Conservation (phyloP, 495 filamentous ascomycete genomes). For the Penicillium maclennaniae region DNA sequence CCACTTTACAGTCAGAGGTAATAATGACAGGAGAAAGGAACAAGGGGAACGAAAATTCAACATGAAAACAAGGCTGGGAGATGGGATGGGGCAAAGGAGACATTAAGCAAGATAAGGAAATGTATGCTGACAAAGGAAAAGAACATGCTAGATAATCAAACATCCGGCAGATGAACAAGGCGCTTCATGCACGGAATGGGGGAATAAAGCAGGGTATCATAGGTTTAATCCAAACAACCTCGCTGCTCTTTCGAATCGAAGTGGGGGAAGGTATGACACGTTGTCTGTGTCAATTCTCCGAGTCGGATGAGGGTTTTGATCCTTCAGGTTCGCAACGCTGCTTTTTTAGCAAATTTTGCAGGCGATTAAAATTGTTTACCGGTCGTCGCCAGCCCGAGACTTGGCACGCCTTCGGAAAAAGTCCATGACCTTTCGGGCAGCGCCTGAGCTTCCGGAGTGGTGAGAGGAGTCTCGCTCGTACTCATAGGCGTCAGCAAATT, state of each 20-base stretch:
- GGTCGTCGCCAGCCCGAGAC: conserved; percentile 61
- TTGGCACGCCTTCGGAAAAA: conserved; percentile 88
- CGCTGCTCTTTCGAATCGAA: conserved; percentile 29
- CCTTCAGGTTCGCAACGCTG: conserved; percentile 11
- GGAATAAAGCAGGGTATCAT: conserved; percentile 47
- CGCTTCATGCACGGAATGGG: conserved; percentile 39
- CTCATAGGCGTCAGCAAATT: conserved; percentile 89
- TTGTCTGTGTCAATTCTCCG: conserved; percentile 24
- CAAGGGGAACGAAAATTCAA: conserved; percentile 13
- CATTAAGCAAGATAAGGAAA: conserved; percentile 34
- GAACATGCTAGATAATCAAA: conserved; percentile 37
- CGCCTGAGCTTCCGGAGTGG: conserved; percentile 76
- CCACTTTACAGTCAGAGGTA: conserved; percentile 44
- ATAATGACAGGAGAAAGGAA: conserved; percentile 38
- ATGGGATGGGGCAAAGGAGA: conserved; percentile 18
- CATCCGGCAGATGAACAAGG: conserved; percentile 27
- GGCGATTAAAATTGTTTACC: conserved; percentile 23
- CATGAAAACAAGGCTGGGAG: conserved; percentile 14
- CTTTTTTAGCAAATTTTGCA: conserved; percentile 8
- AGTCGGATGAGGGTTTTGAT: conserved; percentile 17
- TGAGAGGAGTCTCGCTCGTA: conserved; percentile 60
- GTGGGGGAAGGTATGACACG: conserved; percentile 18
- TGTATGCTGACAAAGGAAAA: conserved; percentile 37
- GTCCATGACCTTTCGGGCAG: conserved; percentile 93
- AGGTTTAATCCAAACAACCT: conserved; percentile 44